These are phyloP conservation scores for Alternaria sp. DNA, from an alignment of 2,329 filamentous ascomycete species.

Conservation along the genomic window DNA sequence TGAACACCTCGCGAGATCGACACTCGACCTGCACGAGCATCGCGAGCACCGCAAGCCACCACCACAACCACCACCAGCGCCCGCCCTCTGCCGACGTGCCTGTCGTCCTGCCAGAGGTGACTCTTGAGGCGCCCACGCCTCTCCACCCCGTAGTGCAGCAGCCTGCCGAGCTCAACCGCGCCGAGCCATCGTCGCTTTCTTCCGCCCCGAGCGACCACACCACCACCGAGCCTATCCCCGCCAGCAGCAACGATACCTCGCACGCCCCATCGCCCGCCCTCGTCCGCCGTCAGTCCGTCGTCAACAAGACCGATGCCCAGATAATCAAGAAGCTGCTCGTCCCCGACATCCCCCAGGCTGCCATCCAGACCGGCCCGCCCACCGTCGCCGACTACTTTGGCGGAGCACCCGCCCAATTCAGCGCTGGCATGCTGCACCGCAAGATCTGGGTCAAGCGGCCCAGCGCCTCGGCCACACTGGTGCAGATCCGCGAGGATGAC, in stretches of 20 bases:
- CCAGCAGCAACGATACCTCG: conserved; percentile 10
- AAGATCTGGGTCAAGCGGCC: conserved; percentile 97
- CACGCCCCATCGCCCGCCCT: conserved; percentile 52
- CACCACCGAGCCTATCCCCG: conserved; percentile 14
- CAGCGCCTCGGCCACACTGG: conserved; percentile 82
- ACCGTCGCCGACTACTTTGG: conserved; percentile 51
- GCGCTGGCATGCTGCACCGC: conserved; percentile 58
- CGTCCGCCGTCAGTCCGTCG: conserved; percentile 49
- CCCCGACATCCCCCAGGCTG: conserved; percentile 39
- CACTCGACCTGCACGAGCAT: conserved; percentile 19
- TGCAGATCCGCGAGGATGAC: conserved; percentile 85
- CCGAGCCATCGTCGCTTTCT: conserved; percentile 18
- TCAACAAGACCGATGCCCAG: conserved; percentile 49
- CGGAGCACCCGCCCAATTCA: conserved; percentile 38
- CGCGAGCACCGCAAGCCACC: conserved; percentile 13
- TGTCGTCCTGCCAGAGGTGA: conserved; percentile 32
- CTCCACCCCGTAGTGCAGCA: conserved; percentile 26
- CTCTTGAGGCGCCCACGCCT: conserved; percentile 46
- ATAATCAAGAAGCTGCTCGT: conserved; percentile 62
- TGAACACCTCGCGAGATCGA: conserved; percentile 24
- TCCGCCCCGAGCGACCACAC: conserved; percentile 11
- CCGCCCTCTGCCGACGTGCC: conserved; percentile 19
- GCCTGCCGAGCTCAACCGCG: conserved; percentile 19
- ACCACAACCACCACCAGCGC: conserved; percentile 14
- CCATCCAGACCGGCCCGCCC: conserved; percentile 32